phyloP scores from a whole-genome alignment of 805 yeast genomes.

The Pichia kluyveri region DNA sequence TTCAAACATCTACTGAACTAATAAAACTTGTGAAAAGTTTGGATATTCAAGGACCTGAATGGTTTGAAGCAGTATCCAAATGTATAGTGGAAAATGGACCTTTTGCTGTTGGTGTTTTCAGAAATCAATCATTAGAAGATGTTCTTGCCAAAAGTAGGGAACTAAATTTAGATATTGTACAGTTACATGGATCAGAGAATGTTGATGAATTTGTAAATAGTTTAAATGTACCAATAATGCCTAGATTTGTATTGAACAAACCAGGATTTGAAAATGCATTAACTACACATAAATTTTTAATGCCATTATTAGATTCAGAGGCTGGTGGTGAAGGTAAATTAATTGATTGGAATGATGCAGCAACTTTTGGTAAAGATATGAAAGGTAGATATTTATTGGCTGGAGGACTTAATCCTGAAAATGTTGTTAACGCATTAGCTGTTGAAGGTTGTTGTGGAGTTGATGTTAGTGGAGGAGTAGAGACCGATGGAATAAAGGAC shows the following conservation, averaged over 20 bases:
- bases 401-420: constrained; percentile 79
- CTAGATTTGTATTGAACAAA: constrained; percentile 61
- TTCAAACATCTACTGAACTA: constrained; percentile 19
- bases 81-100: constrained; percentile 41
- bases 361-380: constrained; percentile 25
- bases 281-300: constrained; percentile 30
- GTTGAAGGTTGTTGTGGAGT: constrained; percentile 69
- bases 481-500: constrained; percentile 70
- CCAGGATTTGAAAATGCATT: constrained; percentile 22
- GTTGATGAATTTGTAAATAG: constrained; percentile 34
- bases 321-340: constrained; percentile 84
- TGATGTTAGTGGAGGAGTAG: constrained; percentile 95
- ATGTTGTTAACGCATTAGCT: constrained; percentile 46
- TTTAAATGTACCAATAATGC: constrained; percentile 51
- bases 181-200: constrained; percentile 76
- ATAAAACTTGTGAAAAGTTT: constrained; percentile 3
- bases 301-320: constrained; percentile 77
- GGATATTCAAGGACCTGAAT: constrained; percentile 22
- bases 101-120: constrained; percentile 78
- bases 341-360: constrained; percentile 62
- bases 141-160: constrained; percentile 37
- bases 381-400: constrained; percentile 55
- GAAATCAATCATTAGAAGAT: constrained; percentile 66
- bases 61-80: constrained; percentile 25
- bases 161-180: constrained; percentile 65